Conservation (phyloP, 2,329 filamentous ascomycete species). For the Aureobasidium sp. region DNA sequence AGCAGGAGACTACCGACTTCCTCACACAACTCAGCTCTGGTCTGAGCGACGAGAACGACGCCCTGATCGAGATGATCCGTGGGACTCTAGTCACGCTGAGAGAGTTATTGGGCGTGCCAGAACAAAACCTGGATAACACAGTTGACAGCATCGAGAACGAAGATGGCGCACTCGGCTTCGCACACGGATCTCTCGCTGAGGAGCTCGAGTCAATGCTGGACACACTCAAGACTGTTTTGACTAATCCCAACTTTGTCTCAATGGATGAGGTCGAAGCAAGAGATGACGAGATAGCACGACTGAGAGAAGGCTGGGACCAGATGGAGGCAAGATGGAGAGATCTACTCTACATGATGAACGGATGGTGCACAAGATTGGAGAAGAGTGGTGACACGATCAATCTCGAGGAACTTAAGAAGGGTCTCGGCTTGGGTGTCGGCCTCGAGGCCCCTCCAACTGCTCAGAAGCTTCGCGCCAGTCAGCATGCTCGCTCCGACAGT, state of each 20-base stretch:
- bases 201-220: constrained; percentile 73
- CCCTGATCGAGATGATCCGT: constrained; percentile 63
- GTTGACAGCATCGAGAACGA: constrained; percentile 17
- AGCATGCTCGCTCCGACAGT: not conserved
- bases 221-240: constrained; percentile 76
- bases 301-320: constrained; percentile 82
- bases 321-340: constrained; percentile 91
- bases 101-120: constrained; percentile 51
- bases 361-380: constrained; percentile 79
- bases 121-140: constrained; percentile 27
- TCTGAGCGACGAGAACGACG: constrained; percentile 88
- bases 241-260: constrained; percentile 92
- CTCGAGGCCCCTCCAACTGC: constrained; percentile 20
- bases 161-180: constrained; percentile 34
- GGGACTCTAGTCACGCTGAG: constrained; percentile 65
- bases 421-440: constrained; percentile 50
- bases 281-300: constrained; percentile 78
- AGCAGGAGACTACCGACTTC: constrained; percentile 85
- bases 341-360: constrained; percentile 82
- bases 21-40: constrained; percentile 75
- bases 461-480: constrained; percentile 16
- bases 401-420: constrained; percentile 53
- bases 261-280: constrained; percentile 90
- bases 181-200: constrained; percentile 60
- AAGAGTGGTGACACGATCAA: constrained; percentile 63